phyloP scores from a whole-genome alignment of 2,329 filamentous ascomycete genomes.

The Chaetomiaceae sp. region DNA sequence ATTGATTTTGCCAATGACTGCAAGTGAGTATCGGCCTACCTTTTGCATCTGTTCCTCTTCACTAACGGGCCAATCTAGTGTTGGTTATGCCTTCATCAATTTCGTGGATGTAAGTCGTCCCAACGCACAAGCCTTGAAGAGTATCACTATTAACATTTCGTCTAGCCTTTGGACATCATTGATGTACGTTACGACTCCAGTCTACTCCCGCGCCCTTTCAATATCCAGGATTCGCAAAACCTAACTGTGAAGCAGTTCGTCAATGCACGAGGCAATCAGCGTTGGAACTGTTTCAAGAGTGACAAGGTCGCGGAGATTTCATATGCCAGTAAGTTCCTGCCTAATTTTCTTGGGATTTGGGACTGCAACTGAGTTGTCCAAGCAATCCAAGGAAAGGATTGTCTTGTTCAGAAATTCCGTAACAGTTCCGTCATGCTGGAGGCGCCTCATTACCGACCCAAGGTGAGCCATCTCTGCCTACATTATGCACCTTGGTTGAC shows the following conservation, averaged over 20 bases:
- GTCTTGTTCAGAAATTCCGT: conserved; percentile 88
- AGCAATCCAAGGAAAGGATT: conserved; percentile 91
- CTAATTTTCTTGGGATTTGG: background rate
- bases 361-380: conserved; percentile 28
- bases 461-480: conserved; percentile 46
- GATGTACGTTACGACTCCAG: conserved; percentile 47
- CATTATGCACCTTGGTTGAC: conserved; percentile 20
- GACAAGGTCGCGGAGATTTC: conserved; percentile 86
- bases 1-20: conserved; percentile 83
- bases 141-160: conserved; percentile 35
- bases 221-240: background rate
- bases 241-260: conserved; percentile 56
- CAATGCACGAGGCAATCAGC: conserved; percentile 62
- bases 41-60: background rate
- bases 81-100: conserved; percentile 97
- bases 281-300: conserved; percentile 77
- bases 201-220: background rate
- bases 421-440: conserved; percentile 97
- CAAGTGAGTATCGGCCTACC: conserved; percentile 55
- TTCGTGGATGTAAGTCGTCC: conserved; percentile 66
- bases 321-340: conserved; percentile 74
- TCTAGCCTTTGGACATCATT: conserved; percentile 67
- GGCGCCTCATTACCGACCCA: conserved; percentile 73
- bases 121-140: background rate
- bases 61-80: conserved; percentile 49